Conservation (phyloP, 2,329 filamentous ascomycete genomes). For the Colletotrichum destructivum region DNA sequence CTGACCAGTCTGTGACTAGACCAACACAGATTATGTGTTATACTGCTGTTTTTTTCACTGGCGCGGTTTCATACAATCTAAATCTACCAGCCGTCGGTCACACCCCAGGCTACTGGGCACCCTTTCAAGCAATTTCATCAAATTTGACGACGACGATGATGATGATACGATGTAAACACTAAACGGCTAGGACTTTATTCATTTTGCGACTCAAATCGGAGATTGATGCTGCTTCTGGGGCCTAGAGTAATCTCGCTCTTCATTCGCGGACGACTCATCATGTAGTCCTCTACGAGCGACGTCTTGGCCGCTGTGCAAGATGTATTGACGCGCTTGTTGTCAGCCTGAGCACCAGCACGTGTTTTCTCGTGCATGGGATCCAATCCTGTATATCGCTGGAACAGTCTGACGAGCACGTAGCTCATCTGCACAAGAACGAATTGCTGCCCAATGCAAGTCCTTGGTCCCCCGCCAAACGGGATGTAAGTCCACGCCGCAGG, state of each 20-base stretch:
- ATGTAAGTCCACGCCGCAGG: conserved; percentile 67
- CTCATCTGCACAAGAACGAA: conserved; percentile 14
- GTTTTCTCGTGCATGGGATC: neutral
- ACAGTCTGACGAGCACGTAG: conserved; percentile 18
- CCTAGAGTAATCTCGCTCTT: neutral
- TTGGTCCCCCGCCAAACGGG: conserved; percentile 67
- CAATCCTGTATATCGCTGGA: conserved; percentile 50
- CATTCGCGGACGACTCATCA: neutral
- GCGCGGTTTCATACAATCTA: too few relatives aligned
- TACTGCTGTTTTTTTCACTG: too few relatives aligned
- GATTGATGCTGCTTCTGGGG: neutral
- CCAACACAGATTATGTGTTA: too few relatives aligned
- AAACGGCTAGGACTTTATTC: neutral
- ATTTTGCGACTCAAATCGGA: neutral
- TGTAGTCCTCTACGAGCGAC: neutral
- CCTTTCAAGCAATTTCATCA: too few relatives aligned
- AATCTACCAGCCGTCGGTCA: too few relatives aligned
- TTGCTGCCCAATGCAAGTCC: conserved; percentile 57
- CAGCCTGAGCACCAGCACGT: neutral
- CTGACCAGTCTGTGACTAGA: too few relatives aligned
- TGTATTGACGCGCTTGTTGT: neutral
- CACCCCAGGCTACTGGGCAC: too few relatives aligned
- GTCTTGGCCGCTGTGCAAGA: neutral
- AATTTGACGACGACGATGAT: too few relatives aligned
- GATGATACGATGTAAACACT: neutral